A percentile compares a stretch with the other conserved stretches of the same genome.
Conservation (phyloP, 2,329 filamentous ascomycete species). For the Diaporthe batatas region DNA sequence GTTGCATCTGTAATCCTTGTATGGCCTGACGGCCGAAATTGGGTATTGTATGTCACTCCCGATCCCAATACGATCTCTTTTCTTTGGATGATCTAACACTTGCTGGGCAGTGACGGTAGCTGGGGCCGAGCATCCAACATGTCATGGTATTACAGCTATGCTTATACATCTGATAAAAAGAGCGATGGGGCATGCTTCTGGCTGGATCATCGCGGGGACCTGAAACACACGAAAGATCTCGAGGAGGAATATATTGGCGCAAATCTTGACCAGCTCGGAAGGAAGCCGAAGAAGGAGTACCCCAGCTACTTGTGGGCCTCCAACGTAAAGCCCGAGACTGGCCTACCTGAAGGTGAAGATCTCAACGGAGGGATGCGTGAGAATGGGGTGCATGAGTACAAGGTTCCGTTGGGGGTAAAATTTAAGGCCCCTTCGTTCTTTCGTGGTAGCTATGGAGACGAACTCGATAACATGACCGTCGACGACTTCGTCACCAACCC, state of each 20-base stretch:
- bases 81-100: not conserved
- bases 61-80: not conserved
- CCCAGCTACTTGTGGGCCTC: not conserved
- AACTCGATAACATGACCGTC: not conserved
- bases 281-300: not conserved
- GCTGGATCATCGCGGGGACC: conserved; percentile 15
- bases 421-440: not conserved
- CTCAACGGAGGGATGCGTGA: conserved; percentile 5
- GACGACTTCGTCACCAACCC: not conserved
- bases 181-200: conserved; percentile 16
- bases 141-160: conserved; percentile 25
- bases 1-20: not conserved
- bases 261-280: not conserved
- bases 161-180: not conserved
- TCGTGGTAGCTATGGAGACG: not conserved
- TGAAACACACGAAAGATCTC: not conserved
- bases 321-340: not conserved
- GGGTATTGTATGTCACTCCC: not conserved
- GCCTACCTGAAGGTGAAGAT: not conserved
- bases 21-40: not conserved
- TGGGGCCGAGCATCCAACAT: conserved; percentile 15
- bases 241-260: conserved; percentile 12
- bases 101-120: conserved; percentile 1
- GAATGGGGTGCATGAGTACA: conserved; percentile 9
- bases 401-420: not conserved